A percentile compares a stretch with the other conserved stretches of the same genome.
phyloP scores from a whole-genome alignment of 352 stramenopile genomes.

The Globisporangium nagaii region DNA sequence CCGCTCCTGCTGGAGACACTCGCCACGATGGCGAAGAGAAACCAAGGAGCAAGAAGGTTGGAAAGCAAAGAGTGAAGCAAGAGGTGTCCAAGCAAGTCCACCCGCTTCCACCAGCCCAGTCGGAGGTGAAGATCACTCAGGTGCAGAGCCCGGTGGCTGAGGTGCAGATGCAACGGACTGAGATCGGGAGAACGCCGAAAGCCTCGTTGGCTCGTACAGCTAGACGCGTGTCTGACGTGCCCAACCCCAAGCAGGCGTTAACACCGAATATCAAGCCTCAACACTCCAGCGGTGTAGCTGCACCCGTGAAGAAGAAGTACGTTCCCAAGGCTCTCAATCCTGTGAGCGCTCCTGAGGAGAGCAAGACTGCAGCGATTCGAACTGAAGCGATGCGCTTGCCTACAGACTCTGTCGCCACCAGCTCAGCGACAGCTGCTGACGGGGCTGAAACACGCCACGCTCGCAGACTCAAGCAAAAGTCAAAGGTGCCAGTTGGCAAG shows the following conservation, averaged over 20 bases:
- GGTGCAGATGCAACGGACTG: not conserved
- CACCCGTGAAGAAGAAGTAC: constrained; percentile 2
- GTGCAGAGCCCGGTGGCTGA: not conserved
- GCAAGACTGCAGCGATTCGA: not conserved
- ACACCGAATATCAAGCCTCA: not conserved
- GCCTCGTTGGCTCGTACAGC: not conserved
- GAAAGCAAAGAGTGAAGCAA: not conserved
- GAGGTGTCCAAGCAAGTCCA: not conserved
- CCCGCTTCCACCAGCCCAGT: not conserved
- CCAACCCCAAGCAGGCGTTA: not conserved
- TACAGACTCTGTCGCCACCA: not conserved
- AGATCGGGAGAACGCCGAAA: not conserved
- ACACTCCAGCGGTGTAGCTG: not conserved
- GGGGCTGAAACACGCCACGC: not conserved
- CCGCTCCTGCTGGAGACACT: not conserved
- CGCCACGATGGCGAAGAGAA: not conserved
- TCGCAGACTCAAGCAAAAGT: not conserved
- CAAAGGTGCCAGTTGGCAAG: not conserved
- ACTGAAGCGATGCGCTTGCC: not conserved
- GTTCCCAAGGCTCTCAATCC: not conserved
- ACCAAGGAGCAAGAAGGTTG: not conserved
- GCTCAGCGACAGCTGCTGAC: not conserved
- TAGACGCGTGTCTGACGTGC: not conserved
- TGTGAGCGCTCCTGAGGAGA: not conserved
- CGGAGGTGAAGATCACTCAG: not conserved